These are phyloP conservation scores for Globisporangium radiosum DNA, from an alignment of 352 stramenopile genomes.

Conservation along the genomic window DNA sequence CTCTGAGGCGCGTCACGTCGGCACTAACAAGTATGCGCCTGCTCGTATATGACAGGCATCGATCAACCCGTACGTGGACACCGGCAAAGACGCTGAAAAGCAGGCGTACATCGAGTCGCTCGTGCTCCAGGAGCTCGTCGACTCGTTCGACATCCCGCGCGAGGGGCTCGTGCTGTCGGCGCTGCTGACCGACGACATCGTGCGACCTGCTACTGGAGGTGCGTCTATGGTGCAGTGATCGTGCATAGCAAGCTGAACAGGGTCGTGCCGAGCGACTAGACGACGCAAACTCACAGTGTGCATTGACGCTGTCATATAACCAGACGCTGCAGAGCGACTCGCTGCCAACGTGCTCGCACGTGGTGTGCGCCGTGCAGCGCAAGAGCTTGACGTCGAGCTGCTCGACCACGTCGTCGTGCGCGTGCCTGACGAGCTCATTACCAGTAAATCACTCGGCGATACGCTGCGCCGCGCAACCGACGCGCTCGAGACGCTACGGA, in stretches of 20 bases:
- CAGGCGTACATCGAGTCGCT: conserved; percentile 68
- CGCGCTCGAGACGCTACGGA: conserved; percentile 31
- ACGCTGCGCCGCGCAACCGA: conserved; percentile 27
- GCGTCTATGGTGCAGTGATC: not conserved
- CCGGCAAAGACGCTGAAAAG: conserved; percentile 28
- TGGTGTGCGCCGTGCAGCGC: conserved; percentile 38
- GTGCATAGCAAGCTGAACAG: too few relatives aligned
- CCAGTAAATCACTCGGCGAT: conserved; percentile 21
- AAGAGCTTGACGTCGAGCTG: conserved; percentile 49
- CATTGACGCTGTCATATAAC: too few relatives aligned
- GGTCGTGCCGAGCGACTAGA: too few relatives aligned
- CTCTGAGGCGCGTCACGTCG: too few relatives aligned
- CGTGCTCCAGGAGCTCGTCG: conserved; percentile 52
- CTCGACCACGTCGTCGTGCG: conserved; percentile 60
- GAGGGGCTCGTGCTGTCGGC: conserved; percentile 57
- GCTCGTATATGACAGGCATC: conserved; percentile 16
- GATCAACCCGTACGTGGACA: conserved; percentile 39
- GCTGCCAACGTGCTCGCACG: conserved; percentile 31
- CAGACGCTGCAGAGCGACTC: conserved; percentile 30
- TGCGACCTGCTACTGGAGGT: conserved; percentile 24
- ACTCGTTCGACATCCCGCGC: conserved; percentile 51
- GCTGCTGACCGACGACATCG: conserved; percentile 45
- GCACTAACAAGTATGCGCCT: too few relatives aligned
- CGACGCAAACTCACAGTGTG: too few relatives aligned
- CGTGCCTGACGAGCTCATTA: conserved; percentile 47